A percentile compares a stretch with the other conserved stretches of the same genome.
Evolutionary conservation across 1,139 yeast genomes (phyloP).

Genomic region (Candida mesenterica): DNA sequence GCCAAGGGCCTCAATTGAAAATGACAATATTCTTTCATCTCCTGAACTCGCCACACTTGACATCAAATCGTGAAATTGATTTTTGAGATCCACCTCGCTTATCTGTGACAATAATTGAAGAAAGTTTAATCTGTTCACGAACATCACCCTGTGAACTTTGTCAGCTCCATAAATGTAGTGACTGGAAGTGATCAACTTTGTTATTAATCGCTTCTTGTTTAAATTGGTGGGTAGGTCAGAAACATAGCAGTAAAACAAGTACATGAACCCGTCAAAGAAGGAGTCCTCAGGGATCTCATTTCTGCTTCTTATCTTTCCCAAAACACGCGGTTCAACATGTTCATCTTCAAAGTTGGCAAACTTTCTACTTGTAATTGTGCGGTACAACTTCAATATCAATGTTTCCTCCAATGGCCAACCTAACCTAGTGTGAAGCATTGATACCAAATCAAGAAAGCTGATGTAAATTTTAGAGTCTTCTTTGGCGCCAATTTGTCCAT

Average conservation of each 20-base stretch:
- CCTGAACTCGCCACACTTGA: slow-evolving; percentile 21
- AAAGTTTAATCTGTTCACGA: slow-evolving; percentile 39
- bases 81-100: slow-evolving; percentile 33
- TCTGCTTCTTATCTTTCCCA: slow-evolving; percentile 27
- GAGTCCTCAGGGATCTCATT: slow-evolving; percentile 34
- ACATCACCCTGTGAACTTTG: slow-evolving; percentile 30
- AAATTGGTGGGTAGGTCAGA: slow-evolving; percentile 28
- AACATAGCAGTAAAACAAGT: slow-evolving; percentile 32
- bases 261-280: slow-evolving; percentile 40
- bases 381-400: slow-evolving; percentile 29
- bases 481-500: slow-evolving; percentile 15
- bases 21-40: slow-evolving; percentile 26
- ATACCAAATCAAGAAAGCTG: slow-evolving; percentile 31
- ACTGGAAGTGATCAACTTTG: slow-evolving; percentile 41
- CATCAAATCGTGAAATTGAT: slow-evolving; percentile 29
- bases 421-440: slow-evolving; percentile 24
- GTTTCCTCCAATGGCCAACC: slow-evolving; percentile 42
- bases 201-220: slow-evolving; percentile 33
- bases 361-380: slow-evolving; percentile 30
- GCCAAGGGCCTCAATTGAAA: slow-evolving; percentile 25
- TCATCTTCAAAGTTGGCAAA: slow-evolving; percentile 44
- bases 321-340: slow-evolving; percentile 21
- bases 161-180: slow-evolving; percentile 30
- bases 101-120: slow-evolving; percentile 34
- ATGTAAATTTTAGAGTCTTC: slow-evolving; percentile 21